Evolutionary conservation across 805 yeast genomes (phyloP).

Genomic region (Starmerella tilneyi): DNA sequence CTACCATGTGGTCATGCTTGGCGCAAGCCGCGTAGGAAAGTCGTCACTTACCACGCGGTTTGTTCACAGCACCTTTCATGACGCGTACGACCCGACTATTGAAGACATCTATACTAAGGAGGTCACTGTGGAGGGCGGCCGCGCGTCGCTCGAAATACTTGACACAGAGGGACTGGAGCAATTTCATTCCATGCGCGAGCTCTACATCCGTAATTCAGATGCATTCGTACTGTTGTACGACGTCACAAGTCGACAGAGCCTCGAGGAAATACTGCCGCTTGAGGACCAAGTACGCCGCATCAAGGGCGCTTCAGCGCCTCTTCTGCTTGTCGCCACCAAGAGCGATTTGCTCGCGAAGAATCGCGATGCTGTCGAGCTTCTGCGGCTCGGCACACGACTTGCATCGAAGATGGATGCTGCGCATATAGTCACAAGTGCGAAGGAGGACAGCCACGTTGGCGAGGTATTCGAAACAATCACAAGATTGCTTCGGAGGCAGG

Average conservation of each 20-base stretch:
- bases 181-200: slow-evolving; percentile 89
- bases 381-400: slow-evolving; percentile 68
- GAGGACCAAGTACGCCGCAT: slow-evolving; percentile 77
- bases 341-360: slow-evolving; percentile 72
- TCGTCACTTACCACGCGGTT: slow-evolving; percentile 87
- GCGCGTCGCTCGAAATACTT: slow-evolving; percentile 73
- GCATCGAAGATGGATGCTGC: slow-evolving; percentile 86
- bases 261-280: slow-evolving; percentile 65
- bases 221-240: slow-evolving; percentile 84
- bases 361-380: slow-evolving; percentile 44
- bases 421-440: slow-evolving; percentile 89
- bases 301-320: slow-evolving; percentile 74
- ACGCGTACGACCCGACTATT: slow-evolving; percentile 91
- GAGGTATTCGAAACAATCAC: slow-evolving; percentile 84
- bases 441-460: slow-evolving; percentile 77
- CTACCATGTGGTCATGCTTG: slow-evolving; percentile 80
- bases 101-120: slow-evolving; percentile 91
- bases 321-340: slow-evolving; percentile 86
- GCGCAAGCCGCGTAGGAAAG: slow-evolving; percentile 97
- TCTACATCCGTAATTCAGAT: slow-evolving; percentile 60
- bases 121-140: slow-evolving; percentile 76
- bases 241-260: slow-evolving; percentile 64
- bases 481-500: slow-evolving; percentile 43
- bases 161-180: slow-evolving; percentile 95
- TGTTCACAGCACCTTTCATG: slow-evolving; percentile 81